Evolutionary conservation across 768 basidiomycete genomes (phyloP).

Genomic region (Neoboletus magnificus): DNA sequence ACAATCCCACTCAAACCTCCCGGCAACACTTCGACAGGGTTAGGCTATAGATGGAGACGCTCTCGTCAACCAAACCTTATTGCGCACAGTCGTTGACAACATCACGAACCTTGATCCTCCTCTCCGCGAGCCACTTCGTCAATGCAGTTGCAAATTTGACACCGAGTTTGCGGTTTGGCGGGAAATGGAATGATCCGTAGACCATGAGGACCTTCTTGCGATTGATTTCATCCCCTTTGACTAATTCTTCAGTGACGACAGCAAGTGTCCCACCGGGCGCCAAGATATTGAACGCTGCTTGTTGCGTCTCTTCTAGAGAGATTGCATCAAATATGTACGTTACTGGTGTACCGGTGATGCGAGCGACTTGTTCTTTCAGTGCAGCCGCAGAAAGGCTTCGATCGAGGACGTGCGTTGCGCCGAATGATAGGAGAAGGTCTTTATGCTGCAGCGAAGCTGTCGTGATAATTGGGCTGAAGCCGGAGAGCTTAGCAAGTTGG

Average conservation of each 20-base stretch:
- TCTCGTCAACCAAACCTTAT: not conserved
- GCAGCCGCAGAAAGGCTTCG: constrained; percentile 14
- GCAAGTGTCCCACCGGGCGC: constrained; percentile 29
- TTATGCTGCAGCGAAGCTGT: constrained; percentile 35
- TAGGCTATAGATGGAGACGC: constrained; percentile 24
- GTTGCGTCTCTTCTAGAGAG: constrained; percentile 30
- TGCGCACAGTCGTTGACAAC: not conserved
- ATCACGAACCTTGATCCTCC: constrained; percentile 16
- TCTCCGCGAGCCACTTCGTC: constrained; percentile 14
- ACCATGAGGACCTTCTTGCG: constrained; percentile 6
- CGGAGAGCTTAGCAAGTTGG: constrained; percentile 33
- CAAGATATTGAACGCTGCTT: constrained; percentile 28
- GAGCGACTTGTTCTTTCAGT: constrained; percentile 6
- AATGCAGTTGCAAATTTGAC: constrained; percentile 12
- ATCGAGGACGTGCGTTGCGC: constrained; percentile 38
- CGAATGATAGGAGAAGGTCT: constrained; percentile 28
- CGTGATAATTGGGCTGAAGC: constrained; percentile 35
- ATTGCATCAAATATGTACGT: constrained; percentile 26
- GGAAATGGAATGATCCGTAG: constrained; percentile 4
- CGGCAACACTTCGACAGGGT: constrained; percentile 36
- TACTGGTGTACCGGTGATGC: not conserved
- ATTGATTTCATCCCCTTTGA: not conserved
- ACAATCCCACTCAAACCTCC: constrained; percentile 35
- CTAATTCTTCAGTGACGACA: not conserved
- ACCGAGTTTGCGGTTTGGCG: constrained; percentile 10